A percentile compares a stretch with the other conserved stretches of the same genome.
Evolutionary conservation across 2,329 filamentous ascomycete genomes (phyloP).

Genomic region (Cytospora piceicola): DNA sequence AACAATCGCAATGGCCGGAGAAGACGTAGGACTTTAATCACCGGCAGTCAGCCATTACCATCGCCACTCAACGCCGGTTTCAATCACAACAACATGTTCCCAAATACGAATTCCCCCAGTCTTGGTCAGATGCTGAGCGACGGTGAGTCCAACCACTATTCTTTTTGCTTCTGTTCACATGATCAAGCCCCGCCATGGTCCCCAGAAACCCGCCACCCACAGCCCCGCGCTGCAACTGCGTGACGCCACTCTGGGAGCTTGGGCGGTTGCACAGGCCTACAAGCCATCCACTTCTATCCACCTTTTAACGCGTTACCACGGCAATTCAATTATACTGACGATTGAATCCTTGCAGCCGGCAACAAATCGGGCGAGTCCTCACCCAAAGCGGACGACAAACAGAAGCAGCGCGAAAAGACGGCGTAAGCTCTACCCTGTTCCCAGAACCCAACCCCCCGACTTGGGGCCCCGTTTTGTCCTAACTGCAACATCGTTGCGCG

Average conservation of each 20-base stretch:
- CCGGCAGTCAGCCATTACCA: slow-evolving; percentile 92
- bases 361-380: slow-evolving; percentile 48
- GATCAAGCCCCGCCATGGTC: slow-evolving; percentile 1
- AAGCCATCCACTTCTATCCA: slow-evolving; percentile 3
- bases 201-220: slow-evolving; percentile 6
- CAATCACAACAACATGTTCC: slow-evolving; percentile 74
- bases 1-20: slow-evolving; percentile 90
- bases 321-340: slow-evolving; percentile 8
- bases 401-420: slow-evolving; percentile 88
- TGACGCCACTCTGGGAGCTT: slow-evolving; percentile 3
- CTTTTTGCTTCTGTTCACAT: background rate
- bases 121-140: slow-evolving; percentile 85
- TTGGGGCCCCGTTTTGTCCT: background rate
- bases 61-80: slow-evolving; percentile 94
- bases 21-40: slow-evolving; percentile 90
- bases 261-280: background rate
- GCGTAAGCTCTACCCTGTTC: slow-evolving; percentile 66
- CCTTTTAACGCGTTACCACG: slow-evolving; percentile 3
- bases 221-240: slow-evolving; percentile 10
- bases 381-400: slow-evolving; percentile 63
- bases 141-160: slow-evolving; percentile 53
- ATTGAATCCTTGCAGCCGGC: slow-evolving; percentile 33
- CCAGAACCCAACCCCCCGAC: background rate
- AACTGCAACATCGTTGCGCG: background rate
- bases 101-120: slow-evolving; percentile 67